Base-by-base conservation (phyloP, 176 grass and related monocot species). In the Oryza punctata region DNA sequence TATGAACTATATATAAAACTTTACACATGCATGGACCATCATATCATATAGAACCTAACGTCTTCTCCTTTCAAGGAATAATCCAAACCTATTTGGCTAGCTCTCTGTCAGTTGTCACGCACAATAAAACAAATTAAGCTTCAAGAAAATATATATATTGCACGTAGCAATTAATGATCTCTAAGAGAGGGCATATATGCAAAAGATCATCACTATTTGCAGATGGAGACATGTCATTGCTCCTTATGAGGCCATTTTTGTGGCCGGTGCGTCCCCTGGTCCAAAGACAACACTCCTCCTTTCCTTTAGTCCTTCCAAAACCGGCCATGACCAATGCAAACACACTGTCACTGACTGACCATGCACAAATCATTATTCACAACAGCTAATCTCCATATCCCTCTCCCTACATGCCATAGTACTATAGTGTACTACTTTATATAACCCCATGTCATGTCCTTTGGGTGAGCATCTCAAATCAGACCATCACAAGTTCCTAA, bases 211-310 rank as follows among this genome's bases (percentile, higher is more conserved):
- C 40, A 44, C 77, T 75, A 72, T 90, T 49, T 81, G 73, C 89
- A 84, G 82, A 89, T 87, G 52, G 85, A 76, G 87, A 95, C 88
- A 92, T 73, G 41, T 75, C 88, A 73, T 91, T 85, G 81, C 88
- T 84, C 67, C 65, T 90, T 95, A 79, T 95, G 78, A 90, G 90
- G 90, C 93, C 71, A 92, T 59, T 87, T 92, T 78, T 82, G 68
- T 81, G 93, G 87, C 85, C 86, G 90, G 83, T 67, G 11, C 44
- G 77, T 95, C 91, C 69, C 93, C 93, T 84, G 80, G 74, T 90
- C 87, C 86, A 89, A 79, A 82, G 88, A 95, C 90, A 95, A 67
- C 1, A 28, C 67, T 32, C 90, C 90, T 79, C 65, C 61, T 91
- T 88, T 89, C 85, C 81, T 84, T 83, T 84, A 82, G 86, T 87